These are phyloP conservation scores for Backusella sp. DNA, from an alignment of 192 early-diverging fungal genomes.

Conservation along the genomic window DNA sequence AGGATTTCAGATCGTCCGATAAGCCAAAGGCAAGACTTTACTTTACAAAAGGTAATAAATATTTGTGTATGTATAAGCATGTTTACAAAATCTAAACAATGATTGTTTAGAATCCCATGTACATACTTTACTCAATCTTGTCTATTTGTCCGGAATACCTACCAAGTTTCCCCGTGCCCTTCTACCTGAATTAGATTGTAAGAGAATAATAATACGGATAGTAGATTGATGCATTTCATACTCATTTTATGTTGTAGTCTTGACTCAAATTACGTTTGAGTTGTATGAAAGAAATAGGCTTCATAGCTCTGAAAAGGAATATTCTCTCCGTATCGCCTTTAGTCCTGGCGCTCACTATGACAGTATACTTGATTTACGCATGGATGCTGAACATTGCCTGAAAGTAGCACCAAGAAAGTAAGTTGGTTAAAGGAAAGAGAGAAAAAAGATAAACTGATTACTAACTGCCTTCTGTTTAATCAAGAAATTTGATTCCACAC, in stretches of 20 bases:
- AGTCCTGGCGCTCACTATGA: slow-evolving; percentile 89
- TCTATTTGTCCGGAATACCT: slow-evolving; percentile 83
- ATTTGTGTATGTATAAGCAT: not conserved
- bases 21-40: slow-evolving; percentile 76
- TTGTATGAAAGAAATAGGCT: slow-evolving; percentile 81
- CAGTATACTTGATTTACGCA: slow-evolving; percentile 84
- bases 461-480: not conserved
- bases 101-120: slow-evolving; percentile 75
- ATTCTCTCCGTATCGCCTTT: slow-evolving; percentile 86
- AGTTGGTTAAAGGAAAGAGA: slow-evolving; percentile 17
- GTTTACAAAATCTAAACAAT: not conserved
- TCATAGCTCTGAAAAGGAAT: slow-evolving; percentile 62
- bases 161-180: slow-evolving; percentile 60
- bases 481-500: slow-evolving; percentile 84
- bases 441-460: not conserved
- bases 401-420: slow-evolving; percentile 77
- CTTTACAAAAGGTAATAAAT: slow-evolving; percentile 82
- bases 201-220: slow-evolving; percentile 19
- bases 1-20: slow-evolving; percentile 50
- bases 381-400: slow-evolving; percentile 83
- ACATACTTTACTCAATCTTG: slow-evolving; percentile 88
- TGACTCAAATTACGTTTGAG: slow-evolving; percentile 98
- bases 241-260: slow-evolving; percentile 46
- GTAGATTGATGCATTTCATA: not conserved
- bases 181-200: slow-evolving; percentile 91